Base-by-base conservation (phyloP, 2,329 filamentous ascomycete species). In the Thielaviopsis populi region DNA sequence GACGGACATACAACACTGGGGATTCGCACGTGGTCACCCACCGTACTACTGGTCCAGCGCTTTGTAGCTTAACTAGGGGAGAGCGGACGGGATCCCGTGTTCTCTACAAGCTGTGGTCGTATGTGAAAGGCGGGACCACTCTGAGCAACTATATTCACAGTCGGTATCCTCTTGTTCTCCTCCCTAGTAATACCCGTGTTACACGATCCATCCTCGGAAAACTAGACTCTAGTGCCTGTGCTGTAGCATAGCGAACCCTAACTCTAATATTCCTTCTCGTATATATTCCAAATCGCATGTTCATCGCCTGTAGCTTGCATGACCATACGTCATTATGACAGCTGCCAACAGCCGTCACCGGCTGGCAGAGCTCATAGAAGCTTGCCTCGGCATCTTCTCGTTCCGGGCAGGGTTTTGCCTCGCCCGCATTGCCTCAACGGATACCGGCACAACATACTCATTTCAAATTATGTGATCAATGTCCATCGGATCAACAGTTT, bases 371-470 rank as follows among this genome's bases (percentile, higher is more conserved):
- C 50, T 56, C 50, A n/a, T 17, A n/a, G 1, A 56, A 56, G 50
- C 50, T 54, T 56, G 27, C 50, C 50, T 56, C 50, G 50, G 50
- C 24, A 56, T 56, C 50, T 56, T 33, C 15, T 56, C 50, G 17
- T 56, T 30, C 50, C 50, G 24, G 50, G 24, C 15, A 37, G 33
- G 13, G 50, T 33, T 56, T 33, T n/a, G 24, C 27, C 24, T 8
- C 27, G 2, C 13, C 17, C 13, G 15, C 50, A 17, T 33, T 33
- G 30, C 30, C 11, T n/a, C 50, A 30, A 30, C 22, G 17, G 22
- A 33, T 4, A 13, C 13, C 15, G 42, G n/a, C 3, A 17, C 15
- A 46, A 6, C 17, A 46, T 19, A 46, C 3, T 33, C 50, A 56
- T 17, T 33, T 37, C 3, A 56, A 15, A 56, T 37, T 37, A 8